Evolutionary conservation across 2,329 filamentous ascomycete genomes (phyloP), one percentile per base, ranked within the genome.

Genomic region (Ustilaginoidea virens): DNA sequence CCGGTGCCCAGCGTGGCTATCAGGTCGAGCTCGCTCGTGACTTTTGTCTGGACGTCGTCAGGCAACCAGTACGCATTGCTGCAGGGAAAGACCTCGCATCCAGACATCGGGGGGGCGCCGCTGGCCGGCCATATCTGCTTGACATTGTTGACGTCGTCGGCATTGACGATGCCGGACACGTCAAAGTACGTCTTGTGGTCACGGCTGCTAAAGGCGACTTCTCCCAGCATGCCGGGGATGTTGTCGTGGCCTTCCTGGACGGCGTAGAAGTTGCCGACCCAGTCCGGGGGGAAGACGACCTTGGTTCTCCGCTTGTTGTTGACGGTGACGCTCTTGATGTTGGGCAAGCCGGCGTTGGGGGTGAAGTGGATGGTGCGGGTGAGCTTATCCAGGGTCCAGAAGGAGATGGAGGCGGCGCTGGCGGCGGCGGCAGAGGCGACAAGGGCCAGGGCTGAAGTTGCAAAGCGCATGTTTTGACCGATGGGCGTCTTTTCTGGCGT

Each of bases 1-100:
- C 53, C 51, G 25, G 39, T 37, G 28, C 63, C 63, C 7, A 68
- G 59, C 16, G 62, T 66, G 46, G 57, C 61, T 45, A 69, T 49
- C 39, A 72, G 50, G 36, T 68, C 55, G 11, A 39, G 45, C 46
- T 63, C 60, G 5, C 39, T 24, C 17, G 64, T 69, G 22, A 51
- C 45, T 50, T 67, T 63, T 44, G 68, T 73, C 51, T 68, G 61
- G 38, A 69, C 40, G 35, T 73, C 68, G 32, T 72, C 60, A 7
- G 55, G 43, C 11, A 53, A 45, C 48, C 61, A 67, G 58, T 73
- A 73, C 35, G 50, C 57, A 36, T 62, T 68, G 44, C 52, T 36
- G 52, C 66, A 72, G 27, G 64, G 64, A 53, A 62, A 69, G 7
- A 37, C 32, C 29, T 54, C 47, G 48, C 67, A 71, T 23, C 66